Base-by-base conservation (phyloP, 1,284 basidiomycete species). In the Austroboletus novae-zelandiae region DNA sequence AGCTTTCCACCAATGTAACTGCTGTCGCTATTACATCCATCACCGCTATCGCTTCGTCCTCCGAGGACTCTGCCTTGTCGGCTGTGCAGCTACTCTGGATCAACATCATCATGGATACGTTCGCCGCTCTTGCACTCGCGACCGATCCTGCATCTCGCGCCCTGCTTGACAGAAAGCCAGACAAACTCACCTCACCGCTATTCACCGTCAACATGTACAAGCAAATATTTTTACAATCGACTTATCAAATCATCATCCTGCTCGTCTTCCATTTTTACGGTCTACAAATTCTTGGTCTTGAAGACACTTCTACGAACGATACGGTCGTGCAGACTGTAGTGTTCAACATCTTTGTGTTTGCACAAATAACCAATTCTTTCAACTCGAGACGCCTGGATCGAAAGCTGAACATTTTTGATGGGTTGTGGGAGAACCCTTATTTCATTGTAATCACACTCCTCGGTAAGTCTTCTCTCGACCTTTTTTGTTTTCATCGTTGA, bases 11-110 rank as follows among this genome's bases (percentile, higher is more conserved):
- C 64, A 99, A 98, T 76, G 83, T 98, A 55, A 95, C 94, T 6
- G 96, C 96, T 42, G 95, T 98, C 52, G 71, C 96, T 54, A 89
- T 98, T 65, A 98, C 96, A 9, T 95, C 94, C 61, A 81, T 97
- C 53, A 88, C 94, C 25, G 91, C 94, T 27, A 84, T 98, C 45
- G 83, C 91, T 0, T 94, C 91, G 9, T 61, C 67, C 3, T 67
- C 82, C 42, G 94, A 97, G 67, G 65, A 74, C n/a, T 92, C 93
- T 1, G 94, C 93, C 11, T 76, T 99, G 25, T 89, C 91, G 29
- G 95, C 96, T 30, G 96, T 99, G 0, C 96, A 98, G 69, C 74
- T 99, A 31, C 83, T 99, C 18, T 99, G 96, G 94, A 91, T 96
- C 67, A 96, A 96, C 76, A 85, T 96, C 53, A 94, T 93, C 71